Evolutionary conservation across 2,329 filamentous ascomycete genomes (phyloP).

Genomic region (Triangularia setosa): DNA sequence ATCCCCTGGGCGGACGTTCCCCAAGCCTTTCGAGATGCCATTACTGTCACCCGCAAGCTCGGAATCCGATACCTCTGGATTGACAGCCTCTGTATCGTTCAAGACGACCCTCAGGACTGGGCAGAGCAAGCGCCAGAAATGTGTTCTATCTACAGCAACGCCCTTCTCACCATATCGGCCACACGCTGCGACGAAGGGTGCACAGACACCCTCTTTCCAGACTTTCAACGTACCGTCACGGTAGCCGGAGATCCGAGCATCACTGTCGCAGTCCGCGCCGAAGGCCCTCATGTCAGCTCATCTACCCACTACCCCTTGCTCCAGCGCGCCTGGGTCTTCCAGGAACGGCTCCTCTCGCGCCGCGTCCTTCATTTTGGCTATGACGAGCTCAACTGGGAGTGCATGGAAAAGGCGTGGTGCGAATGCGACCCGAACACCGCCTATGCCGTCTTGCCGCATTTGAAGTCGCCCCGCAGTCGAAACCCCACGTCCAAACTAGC

Average conservation of each 20-base stretch:
- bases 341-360: background rate
- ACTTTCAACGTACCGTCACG: background rate
- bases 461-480: background rate
- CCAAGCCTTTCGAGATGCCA: constrained; percentile 23
- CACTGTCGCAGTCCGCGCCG: background rate
- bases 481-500: background rate
- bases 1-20: constrained; percentile 4
- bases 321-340: background rate
- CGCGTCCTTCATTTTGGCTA: background rate
- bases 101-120: constrained; percentile 24
- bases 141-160: constrained; percentile 19
- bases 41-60: constrained; percentile 17
- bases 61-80: constrained; percentile 26
- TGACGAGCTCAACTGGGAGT: constrained; percentile 1
- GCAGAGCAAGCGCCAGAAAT: constrained; percentile 19
- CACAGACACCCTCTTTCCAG: background rate
- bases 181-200: background rate
- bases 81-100: constrained; percentile 28
- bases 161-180: constrained; percentile 17
- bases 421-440: background rate
- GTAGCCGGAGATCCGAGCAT: background rate
- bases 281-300: background rate
- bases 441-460: background rate
- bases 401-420: background rate
- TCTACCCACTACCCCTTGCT: background rate